These are phyloP conservation scores for Colletotrichum kahawae DNA, from an alignment of 2,329 filamentous ascomycete species.

Conservation along the genomic window DNA sequence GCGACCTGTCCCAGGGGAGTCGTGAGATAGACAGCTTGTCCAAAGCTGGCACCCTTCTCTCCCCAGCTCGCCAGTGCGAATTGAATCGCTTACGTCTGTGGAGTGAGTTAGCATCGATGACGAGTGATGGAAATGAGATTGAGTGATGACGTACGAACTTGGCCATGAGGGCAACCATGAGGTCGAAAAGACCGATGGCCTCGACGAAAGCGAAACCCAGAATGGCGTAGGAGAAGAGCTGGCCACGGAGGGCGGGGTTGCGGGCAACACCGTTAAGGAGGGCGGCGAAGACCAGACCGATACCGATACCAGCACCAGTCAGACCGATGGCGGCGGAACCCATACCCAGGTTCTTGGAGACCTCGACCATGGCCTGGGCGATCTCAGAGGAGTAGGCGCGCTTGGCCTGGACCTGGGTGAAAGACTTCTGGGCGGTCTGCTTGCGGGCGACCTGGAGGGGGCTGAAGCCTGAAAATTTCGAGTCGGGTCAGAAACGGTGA, in stretches of 20 bases:
- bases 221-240: slow-evolving; percentile 97
- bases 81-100: slow-evolving; percentile 22
- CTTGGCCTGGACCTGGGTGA: slow-evolving; percentile 62
- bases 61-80: slow-evolving; percentile 22
- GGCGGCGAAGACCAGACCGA: slow-evolving; percentile 91
- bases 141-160: slow-evolving; percentile 71
- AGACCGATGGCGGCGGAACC: slow-evolving; percentile 90
- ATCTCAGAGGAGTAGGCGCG: slow-evolving; percentile 89
- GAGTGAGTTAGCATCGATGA: not conserved
- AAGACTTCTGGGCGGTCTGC: slow-evolving; percentile 70
- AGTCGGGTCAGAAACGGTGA: slow-evolving; percentile 35
- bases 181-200: slow-evolving; percentile 87
- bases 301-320: slow-evolving; percentile 92
- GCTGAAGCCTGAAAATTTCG: slow-evolving; percentile 52
- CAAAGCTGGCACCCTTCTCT: slow-evolving; percentile 1
- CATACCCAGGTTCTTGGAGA: slow-evolving; percentile 91
- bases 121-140: not conserved
- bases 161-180: slow-evolving; percentile 94
- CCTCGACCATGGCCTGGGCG: slow-evolving; percentile 86
- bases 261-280: slow-evolving; percentile 89
- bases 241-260: slow-evolving; percentile 92
- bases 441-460: slow-evolving; percentile 77
- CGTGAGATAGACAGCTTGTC: not conserved
- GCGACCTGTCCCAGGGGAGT: slow-evolving; percentile 17
- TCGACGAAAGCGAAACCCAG: slow-evolving; percentile 95